Base-by-base conservation (phyloP, 1,139 yeast species). In the Blastobotrys buckinghamii region DNA sequence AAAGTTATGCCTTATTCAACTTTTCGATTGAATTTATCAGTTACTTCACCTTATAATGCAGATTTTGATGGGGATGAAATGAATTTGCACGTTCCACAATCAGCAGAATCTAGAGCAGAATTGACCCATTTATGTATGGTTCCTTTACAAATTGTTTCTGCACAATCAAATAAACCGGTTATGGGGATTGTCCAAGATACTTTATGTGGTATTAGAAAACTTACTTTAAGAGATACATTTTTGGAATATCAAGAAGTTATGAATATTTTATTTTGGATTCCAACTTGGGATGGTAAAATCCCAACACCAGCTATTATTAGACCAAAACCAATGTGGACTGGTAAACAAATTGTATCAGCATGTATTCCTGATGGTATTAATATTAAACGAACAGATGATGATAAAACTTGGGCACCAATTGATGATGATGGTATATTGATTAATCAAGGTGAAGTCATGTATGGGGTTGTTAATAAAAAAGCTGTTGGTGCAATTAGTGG, bases 11-110 rank as follows among this genome's bases (percentile, higher is more conserved):
- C 99, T 13, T 94, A 90, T 66, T 90, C 97, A 4, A 92, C 99
- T 0, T 94, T 94, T 75, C 82, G 99, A 72, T 76, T 94, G 72
- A 94, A 92, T 66, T 75, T 94, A 66, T 92, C 97, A 15, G 98
- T 92, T 45, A 92, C 98, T 0, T 88, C 97, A 15, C 99, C 99
- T 24, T 94, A 94, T 71, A 94, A 94, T 72, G 99, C 99, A 45
- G 99, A 94, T 84, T 94, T 94, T 76, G 99, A 94, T 74, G 99
- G 99, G 76, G 99, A 94, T 70, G 98, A 94, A 73, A 94, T 94
- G 99, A 94, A 94, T 71, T 84, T 94, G 72, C 99, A 94, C 66
- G 99, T 94, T 57, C 99, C 99, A 6, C 99, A 94, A 68, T 87
- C 96, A 7, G 97, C 90, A 57, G 99, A 94, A 70, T 92, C 98